phyloP scores from a whole-genome alignment of 1,284 basidiomycete species.

The Cystodermella granulosa region DNA sequence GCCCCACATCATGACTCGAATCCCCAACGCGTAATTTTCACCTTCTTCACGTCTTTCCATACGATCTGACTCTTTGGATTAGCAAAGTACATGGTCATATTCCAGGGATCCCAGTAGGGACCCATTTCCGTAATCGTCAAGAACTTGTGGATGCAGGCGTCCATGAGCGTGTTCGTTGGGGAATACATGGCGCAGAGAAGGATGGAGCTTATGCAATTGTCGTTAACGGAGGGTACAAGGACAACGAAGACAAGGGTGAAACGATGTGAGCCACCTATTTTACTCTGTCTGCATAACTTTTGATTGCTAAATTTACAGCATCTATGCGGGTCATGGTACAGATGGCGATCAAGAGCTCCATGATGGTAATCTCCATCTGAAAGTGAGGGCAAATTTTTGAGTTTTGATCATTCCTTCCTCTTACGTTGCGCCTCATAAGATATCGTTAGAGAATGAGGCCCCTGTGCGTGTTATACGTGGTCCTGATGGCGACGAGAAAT shows the following conservation, averaged over 20 bases:
- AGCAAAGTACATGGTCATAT: conserved; percentile 10
- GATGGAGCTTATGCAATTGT: conserved; percentile 12
- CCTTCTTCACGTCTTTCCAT: too few species aligned
- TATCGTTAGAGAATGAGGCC: not conserved
- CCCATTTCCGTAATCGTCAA: conserved; percentile 5
- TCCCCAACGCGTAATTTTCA: too few species aligned
- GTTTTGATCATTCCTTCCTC: not conserved
- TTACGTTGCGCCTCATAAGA: not conserved
- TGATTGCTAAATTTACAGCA: not conserved
- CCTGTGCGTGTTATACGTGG: conserved; percentile 9
- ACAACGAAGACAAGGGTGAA: conserved; percentile 11
- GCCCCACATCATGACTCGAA: too few species aligned
- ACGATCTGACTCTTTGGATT: not conserved
- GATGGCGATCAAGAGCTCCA: conserved; percentile 2
- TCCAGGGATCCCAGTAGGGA: conserved; percentile 8
- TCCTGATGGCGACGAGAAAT: conserved; percentile 2
- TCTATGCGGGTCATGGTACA: conserved; percentile 8
- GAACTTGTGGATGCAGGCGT: conserved; percentile 8
- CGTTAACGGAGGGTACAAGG: conserved; percentile 10
- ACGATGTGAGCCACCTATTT: conserved; percentile 5
- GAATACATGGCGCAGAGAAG: conserved; percentile 8
- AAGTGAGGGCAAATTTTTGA: conserved; percentile 4
- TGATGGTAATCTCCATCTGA: conserved; percentile 8
- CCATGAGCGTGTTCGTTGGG: conserved; percentile 7
- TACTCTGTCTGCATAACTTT: not conserved